A percentile compares a stretch with the other conserved stretches of the same genome.
These are phyloP conservation scores for Naganishia cerealis DNA, from an alignment of 1,284 basidiomycete genomes.

Conservation along the genomic window DNA sequence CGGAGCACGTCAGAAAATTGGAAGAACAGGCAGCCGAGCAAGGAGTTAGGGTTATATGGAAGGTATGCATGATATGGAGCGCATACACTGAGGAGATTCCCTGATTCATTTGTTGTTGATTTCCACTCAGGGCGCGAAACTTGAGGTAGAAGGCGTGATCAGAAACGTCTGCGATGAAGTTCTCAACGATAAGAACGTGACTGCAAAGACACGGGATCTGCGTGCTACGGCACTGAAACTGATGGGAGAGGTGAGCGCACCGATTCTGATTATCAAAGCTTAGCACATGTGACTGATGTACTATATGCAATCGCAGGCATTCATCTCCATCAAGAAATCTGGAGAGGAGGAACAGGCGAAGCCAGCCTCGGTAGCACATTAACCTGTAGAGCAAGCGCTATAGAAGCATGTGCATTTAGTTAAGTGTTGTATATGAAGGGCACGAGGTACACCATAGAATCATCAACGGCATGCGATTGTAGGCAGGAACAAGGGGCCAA, in stretches of 20 bases:
- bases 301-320: constrained; percentile 42
- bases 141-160: constrained; percentile 90
- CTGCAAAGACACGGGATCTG: constrained; percentile 65
- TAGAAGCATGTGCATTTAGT: neutral
- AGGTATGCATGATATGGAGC: constrained; percentile 57
- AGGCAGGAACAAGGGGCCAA: too few species aligned
- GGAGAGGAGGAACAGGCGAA: constrained; percentile 41
- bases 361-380: constrained; percentile 6
- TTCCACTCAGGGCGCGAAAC: constrained; percentile 74
- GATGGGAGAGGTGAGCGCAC: constrained; percentile 69
- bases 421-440: neutral
- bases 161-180: constrained; percentile 90
- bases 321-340: constrained; percentile 65
- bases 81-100: neutral
- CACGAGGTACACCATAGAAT: neutral
- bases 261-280: neutral
- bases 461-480: too few species aligned
- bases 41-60: constrained; percentile 84
- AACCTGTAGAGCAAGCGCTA: neutral
- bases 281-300: neutral
- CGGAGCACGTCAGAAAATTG: constrained; percentile 82
- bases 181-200: constrained; percentile 58
- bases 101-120: neutral
- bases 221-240: constrained; percentile 80
- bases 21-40: constrained; percentile 98